Evolutionary conservation across 495 filamentous ascomycete species (phyloP).

Genomic region (Xylaria intraflava): DNA sequence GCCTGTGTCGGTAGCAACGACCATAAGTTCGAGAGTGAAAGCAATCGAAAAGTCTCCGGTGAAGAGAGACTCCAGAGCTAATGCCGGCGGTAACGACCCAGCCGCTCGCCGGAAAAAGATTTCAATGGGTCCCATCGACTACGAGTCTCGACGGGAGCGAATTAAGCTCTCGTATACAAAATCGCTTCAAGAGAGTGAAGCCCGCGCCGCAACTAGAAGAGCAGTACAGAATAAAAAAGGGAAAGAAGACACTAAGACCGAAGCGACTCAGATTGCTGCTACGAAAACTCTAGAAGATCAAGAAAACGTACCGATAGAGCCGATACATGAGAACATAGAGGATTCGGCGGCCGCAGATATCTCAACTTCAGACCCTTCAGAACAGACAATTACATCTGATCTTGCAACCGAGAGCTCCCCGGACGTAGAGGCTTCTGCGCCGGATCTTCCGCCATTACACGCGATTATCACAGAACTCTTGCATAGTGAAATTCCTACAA

Average conservation of each 20-base stretch:
- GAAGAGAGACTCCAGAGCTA: conserved; percentile 33
- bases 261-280: conserved; percentile 7
- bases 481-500: neutral
- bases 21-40: conserved; percentile 58
- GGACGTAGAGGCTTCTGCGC: conserved; percentile 2
- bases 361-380: conserved; percentile 16
- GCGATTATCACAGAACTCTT: neutral
- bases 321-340: conserved; percentile 4
- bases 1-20: conserved; percentile 67
- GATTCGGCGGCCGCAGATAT: conserved; percentile 5
- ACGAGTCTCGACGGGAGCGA: conserved; percentile 65
- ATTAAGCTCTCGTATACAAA: conserved; percentile 78
- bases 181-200: conserved; percentile 63
- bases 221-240: conserved; percentile 36
- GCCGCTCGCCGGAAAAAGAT: conserved; percentile 39
- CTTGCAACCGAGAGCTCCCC: conserved; percentile 14
- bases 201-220: conserved; percentile 43
- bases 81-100: conserved; percentile 28
- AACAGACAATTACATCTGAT: conserved; percentile 25
- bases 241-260: conserved; percentile 31
- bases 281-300: conserved; percentile 5
- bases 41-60: conserved; percentile 34
- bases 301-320: conserved; percentile 11
- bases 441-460: conserved; percentile 2
- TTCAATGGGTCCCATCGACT: conserved; percentile 64